These are phyloP conservation scores for Erodium moschatum DNA, from an alignment of 441 rosid genomes.

Conservation along the genomic window DNA sequence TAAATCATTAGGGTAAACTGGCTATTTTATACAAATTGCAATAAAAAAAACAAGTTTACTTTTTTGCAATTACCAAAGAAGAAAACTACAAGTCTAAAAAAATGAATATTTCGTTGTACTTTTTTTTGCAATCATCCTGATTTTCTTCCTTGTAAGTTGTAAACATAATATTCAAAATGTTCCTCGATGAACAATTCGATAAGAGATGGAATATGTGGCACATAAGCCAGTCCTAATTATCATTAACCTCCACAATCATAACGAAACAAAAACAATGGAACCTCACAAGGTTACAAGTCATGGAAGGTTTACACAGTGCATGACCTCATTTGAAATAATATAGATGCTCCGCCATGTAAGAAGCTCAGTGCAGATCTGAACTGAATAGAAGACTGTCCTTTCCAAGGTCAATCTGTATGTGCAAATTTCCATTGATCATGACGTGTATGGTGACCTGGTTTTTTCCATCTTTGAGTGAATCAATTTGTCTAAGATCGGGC, in stretches of 20 bases:
- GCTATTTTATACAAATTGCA: too few species aligned
- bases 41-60: too few species aligned
- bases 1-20: too few species aligned
- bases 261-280: neutral
- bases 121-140: too few species aligned
- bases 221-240: neutral
- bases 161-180: too few species aligned
- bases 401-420: neutral
- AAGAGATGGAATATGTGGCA: too few species aligned
- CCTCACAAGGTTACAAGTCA: neutral
- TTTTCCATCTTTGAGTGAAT: constrained; percentile 77
- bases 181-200: too few species aligned
- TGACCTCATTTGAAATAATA: constrained; percentile 1
- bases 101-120: too few species aligned
- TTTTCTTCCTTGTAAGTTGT: too few species aligned
- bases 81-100: too few species aligned
- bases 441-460: constrained; percentile 26
- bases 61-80: too few species aligned
- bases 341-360: neutral
- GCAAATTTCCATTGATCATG: neutral
- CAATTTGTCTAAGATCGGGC: constrained; percentile 85
- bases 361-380: neutral
- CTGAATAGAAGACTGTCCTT: neutral
- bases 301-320: neutral
- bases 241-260: neutral